Conservation (phyloP, 257 asterid species). For the Misopates orontium region DNA sequence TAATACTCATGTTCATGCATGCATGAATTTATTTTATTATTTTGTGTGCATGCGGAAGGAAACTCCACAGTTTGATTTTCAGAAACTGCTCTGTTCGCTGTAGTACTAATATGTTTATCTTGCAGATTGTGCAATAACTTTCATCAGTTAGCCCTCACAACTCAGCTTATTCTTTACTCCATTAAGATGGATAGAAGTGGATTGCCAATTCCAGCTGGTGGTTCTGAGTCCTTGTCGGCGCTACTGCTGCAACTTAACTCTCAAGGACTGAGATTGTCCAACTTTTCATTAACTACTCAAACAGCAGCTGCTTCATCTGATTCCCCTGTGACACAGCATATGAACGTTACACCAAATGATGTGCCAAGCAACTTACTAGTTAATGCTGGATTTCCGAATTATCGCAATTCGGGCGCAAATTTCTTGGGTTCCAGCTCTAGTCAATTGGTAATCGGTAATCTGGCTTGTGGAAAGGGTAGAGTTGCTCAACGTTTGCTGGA, state of each 20-base stretch:
- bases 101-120: too few relatives aligned
- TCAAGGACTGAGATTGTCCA: neutral
- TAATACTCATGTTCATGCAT: too few relatives aligned
- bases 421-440: too few relatives aligned
- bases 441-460: neutral
- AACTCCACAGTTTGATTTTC: too few relatives aligned
- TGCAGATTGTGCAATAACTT: too few relatives aligned
- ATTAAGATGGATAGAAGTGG: constrained; percentile 8
- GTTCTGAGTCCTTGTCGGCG: constrained; percentile 22
- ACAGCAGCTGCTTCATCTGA: neutral
- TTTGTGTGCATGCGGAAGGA: too few relatives aligned
- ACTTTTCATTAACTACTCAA: neutral
- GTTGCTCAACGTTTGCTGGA: constrained; percentile 11
- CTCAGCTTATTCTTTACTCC: too few relatives aligned
- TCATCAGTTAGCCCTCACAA: too few relatives aligned
- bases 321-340: constrained; percentile 15
- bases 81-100: too few relatives aligned
- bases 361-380: neutral
- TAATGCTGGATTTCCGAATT: too few relatives aligned
- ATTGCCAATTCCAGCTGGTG: constrained; percentile 22
- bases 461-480: constrained; percentile 22
- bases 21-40: too few relatives aligned
- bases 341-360: constrained; percentile 1
- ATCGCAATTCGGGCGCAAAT: too few relatives aligned
- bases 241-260: constrained; percentile 13